phyloP scores from a whole-genome alignment of 257 asterid species.

The Gynochthodes officinalis region DNA sequence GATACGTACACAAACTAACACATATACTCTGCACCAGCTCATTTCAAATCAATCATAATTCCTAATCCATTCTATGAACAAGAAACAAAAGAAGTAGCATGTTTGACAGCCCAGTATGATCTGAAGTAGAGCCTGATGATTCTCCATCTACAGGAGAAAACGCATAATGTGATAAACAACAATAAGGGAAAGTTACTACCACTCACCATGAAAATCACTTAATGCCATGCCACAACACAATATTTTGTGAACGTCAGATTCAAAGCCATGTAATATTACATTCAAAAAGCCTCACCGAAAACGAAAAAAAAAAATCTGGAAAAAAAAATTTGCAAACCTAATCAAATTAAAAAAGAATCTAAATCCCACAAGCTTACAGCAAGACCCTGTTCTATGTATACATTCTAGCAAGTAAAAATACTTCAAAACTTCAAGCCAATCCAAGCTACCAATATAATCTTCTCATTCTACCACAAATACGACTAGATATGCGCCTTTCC shows the following conservation, averaged over 20 bases:
- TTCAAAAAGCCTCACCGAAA: constrained; percentile 8
- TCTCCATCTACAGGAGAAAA: too few relatives aligned
- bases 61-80: too few relatives aligned
- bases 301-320: neutral
- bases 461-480: neutral
- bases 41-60: too few relatives aligned
- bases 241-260: neutral
- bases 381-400: constrained; percentile 5
- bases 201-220: neutral
- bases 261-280: constrained; percentile 12
- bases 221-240: neutral
- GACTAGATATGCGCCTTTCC: neutral
- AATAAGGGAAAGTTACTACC: neutral
- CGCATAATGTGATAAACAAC: too few relatives aligned
- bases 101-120: too few relatives aligned
- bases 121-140: too few relatives aligned
- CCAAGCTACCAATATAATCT: constrained; percentile 11
- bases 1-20: too few relatives aligned
- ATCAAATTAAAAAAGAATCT: neutral
- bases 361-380: neutral
- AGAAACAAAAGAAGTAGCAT: too few relatives aligned
- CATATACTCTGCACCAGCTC: too few relatives aligned
- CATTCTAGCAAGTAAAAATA: neutral
- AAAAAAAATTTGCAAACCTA: neutral
- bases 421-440: constrained; percentile 9